Percentiles rank a stretch among this genome's conserved stretches.
Evolutionary conservation across 148 eudicot species (phyloP).

Genomic region (Euryodendron excelsum): DNA sequence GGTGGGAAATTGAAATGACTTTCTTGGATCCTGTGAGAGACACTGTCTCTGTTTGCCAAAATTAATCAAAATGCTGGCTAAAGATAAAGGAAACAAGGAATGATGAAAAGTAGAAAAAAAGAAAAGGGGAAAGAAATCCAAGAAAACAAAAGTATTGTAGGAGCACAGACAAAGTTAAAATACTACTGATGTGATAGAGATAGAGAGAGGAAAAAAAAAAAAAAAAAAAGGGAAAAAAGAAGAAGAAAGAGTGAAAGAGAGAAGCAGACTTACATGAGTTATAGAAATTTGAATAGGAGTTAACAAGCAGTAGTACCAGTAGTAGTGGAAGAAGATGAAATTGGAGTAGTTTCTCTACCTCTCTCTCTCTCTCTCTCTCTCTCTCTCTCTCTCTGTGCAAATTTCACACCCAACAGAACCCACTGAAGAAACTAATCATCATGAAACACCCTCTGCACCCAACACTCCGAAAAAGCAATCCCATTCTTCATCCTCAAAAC

Average conservation of each 20-base stretch:
- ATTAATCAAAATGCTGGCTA: slow-evolving; percentile 44
- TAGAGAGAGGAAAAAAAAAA: neutral
- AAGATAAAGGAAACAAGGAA: slow-evolving; percentile 66
- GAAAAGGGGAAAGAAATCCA: slow-evolving; percentile 38
- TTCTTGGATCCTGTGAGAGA: slow-evolving; percentile 76
- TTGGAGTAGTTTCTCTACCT: neutral
- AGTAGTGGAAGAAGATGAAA: neutral
- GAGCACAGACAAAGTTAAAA: slow-evolving; percentile 15
- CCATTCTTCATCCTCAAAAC: slow-evolving; percentile 27
- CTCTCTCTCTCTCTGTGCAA: slow-evolving; percentile 25
- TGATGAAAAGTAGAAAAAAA: slow-evolving; percentile 70
- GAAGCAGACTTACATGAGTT: neutral
- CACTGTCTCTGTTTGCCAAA: slow-evolving; percentile 28
- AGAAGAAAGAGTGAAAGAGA: slow-evolving; percentile 11
- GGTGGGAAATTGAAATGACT: slow-evolving; percentile 38
- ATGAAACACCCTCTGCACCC: slow-evolving; percentile 61
- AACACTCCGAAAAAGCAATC: slow-evolving; percentile 66
- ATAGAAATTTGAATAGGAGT: neutral
- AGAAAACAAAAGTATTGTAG: slow-evolving; percentile 17
- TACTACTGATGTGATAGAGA: slow-evolving; percentile 7
- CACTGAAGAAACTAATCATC: slow-evolving; percentile 49
- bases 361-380: neutral
- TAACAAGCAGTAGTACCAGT: neutral
- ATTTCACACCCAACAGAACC: slow-evolving; percentile 40
- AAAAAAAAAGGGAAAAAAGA: no score